Conservation (phyloP, 306 rosid genomes). For the Arachis hypogaea region DNA sequence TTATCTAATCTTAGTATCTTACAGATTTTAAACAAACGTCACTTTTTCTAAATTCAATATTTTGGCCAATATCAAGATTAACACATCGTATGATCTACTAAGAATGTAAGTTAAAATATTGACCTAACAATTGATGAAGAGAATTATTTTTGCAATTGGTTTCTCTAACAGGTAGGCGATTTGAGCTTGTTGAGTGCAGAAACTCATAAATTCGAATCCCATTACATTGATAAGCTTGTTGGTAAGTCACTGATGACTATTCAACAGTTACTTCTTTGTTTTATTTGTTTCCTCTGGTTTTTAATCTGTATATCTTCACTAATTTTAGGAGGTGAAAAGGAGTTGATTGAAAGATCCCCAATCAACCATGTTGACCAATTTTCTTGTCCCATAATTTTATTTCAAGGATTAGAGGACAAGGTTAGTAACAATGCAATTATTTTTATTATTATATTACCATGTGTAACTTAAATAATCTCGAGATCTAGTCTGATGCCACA, state of each 20-base stretch:
- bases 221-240: slow-evolving; percentile 69
- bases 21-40: no score
- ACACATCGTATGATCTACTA: not conserved
- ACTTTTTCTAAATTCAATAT: not conserved
- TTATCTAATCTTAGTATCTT: no score
- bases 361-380: slow-evolving; percentile 76
- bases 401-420: slow-evolving; percentile 97
- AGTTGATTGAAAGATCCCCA: slow-evolving; percentile 74
- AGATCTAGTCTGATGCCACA: not conserved
- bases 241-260: slow-evolving; percentile 57
- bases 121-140: not conserved
- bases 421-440: slow-evolving; percentile 45
- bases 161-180: slow-evolving; percentile 73
- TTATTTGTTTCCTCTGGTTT: slow-evolving; percentile 27
- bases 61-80: not conserved
- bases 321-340: slow-evolving; percentile 69
- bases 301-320: slow-evolving; percentile 33
- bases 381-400: slow-evolving; percentile 87
- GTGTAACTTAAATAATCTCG: not conserved
- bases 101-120: not conserved
- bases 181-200: slow-evolving; percentile 72
- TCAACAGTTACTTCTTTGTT: not conserved
- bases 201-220: slow-evolving; percentile 91
- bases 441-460: not conserved
- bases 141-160: slow-evolving; percentile 28